Evolutionary conservation across 805 yeast species (phyloP).

Genomic region (Myxozyma lipomycoides): DNA sequence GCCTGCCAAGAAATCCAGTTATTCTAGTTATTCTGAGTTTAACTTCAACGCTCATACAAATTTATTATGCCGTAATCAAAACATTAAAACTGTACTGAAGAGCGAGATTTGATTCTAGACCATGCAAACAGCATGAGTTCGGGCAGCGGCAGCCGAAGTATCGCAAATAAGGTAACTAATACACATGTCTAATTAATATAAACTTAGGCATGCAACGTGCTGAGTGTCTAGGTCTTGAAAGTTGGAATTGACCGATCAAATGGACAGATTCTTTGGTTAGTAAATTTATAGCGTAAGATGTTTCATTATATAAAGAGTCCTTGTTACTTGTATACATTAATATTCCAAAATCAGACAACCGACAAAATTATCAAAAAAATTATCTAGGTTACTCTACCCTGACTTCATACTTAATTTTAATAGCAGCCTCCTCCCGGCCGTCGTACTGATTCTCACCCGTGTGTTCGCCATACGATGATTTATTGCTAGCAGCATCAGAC

Average conservation of each 20-base stretch:
- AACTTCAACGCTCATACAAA: no score
- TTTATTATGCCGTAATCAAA: no score
- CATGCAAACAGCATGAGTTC: no score
- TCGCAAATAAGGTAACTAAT: no score
- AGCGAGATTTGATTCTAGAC: no score
- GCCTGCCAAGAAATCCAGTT: neutral
- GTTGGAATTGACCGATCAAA: neutral
- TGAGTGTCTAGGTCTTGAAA: neutral
- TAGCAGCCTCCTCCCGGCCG: slow-evolving; percentile 3
- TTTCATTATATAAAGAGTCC: neutral
- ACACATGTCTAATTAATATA: no score
- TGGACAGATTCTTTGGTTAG: neutral
- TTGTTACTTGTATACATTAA: neutral
- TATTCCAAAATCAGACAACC: neutral
- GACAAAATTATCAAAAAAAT: neutral
- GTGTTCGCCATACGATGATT: slow-evolving; percentile 1
- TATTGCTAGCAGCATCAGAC: neutral
- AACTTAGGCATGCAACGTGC: no score
- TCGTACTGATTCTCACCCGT: neutral
- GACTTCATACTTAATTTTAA: slow-evolving; percentile 21
- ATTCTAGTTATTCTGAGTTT: no score
- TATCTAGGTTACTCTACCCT: slow-evolving; percentile 7
- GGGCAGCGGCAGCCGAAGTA: no score
- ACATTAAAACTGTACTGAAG: no score
- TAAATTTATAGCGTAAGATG: no score